A percentile compares a stretch with the other conserved stretches of the same genome.
Evolutionary conservation across 2,329 filamentous ascomycete species (phyloP).

Genomic region (Emmonsiellopsis sp.): DNA sequence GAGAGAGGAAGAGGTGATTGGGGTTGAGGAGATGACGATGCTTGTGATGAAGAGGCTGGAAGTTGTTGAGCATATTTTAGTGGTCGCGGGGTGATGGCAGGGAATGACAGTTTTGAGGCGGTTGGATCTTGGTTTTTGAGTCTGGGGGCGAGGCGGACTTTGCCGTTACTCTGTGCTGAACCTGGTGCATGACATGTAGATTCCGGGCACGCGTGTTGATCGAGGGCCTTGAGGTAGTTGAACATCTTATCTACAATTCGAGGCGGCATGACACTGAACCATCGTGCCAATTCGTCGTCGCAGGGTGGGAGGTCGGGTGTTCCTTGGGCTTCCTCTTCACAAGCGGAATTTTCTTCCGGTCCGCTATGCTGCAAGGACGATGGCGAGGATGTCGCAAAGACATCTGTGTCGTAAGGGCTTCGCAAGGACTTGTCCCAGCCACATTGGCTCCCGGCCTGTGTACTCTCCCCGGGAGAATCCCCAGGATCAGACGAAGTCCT

Average conservation of each 20-base stretch:
- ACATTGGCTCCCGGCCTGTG: background rate
- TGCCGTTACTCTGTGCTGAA: background rate
- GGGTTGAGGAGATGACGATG: background rate
- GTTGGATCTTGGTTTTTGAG: background rate
- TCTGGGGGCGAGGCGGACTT: background rate
- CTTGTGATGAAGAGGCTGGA: background rate
- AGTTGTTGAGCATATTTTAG: background rate
- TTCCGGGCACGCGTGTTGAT: background rate
- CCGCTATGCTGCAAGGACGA: background rate
- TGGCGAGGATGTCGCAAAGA: background rate
- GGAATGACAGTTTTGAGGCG: background rate
- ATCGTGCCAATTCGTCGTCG: constrained; percentile 9
- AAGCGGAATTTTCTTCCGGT: background rate
- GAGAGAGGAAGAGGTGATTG: background rate
- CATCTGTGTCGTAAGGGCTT: background rate
- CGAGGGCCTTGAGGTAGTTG: constrained; percentile 4
- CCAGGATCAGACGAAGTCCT: background rate
- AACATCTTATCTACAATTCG: constrained; percentile 11
- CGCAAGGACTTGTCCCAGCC: background rate
- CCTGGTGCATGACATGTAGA: background rate
- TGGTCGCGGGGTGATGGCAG: background rate
- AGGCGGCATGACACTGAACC: constrained; percentile 8
- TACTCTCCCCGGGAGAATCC: background rate
- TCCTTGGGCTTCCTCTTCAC: background rate
- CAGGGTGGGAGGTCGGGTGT: constrained; percentile 4